These are phyloP conservation scores for Groenewaldozyma sp. DNA, from an alignment of 1,139 yeast genomes.

Conservation along the genomic window DNA sequence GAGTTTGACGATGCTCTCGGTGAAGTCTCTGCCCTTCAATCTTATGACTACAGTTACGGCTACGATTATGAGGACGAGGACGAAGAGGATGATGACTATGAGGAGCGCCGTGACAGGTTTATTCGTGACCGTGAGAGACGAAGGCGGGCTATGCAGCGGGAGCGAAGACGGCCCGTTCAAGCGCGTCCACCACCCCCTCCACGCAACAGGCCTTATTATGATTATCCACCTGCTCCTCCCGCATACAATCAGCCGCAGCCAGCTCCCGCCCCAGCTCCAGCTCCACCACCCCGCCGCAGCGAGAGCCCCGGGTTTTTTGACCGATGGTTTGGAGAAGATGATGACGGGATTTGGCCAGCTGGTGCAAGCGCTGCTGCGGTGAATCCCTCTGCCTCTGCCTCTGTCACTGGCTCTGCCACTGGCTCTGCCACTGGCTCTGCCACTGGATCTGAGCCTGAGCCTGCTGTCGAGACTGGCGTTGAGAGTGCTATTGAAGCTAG, in stretches of 20 bases:
- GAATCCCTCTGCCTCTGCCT: neutral
- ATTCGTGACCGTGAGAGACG: constrained; percentile 5
- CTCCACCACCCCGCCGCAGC: neutral
- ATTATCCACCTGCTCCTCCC: constrained; percentile 5
- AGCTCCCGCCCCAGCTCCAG: neutral
- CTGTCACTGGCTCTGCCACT: neutral
- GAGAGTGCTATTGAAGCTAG: no score
- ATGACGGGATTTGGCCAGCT: neutral
- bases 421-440: neutral
- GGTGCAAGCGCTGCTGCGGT: constrained; percentile 1
- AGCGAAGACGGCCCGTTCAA: neutral
- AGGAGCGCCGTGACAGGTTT: constrained; percentile 1
- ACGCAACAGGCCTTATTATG: neutral
- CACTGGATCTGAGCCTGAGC: neutral
- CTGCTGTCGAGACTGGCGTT: neutral
- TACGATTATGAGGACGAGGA: constrained; percentile 1
- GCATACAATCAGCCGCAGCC: neutral
- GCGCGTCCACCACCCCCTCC: constrained; percentile 1
- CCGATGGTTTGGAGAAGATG: constrained; percentile 2
- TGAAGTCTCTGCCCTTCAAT: neutral
- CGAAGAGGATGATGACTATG: neutral
- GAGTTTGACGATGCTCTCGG: constrained; percentile 1
- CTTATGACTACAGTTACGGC: neutral
- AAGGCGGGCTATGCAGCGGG: constrained; percentile 1
- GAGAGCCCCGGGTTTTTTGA: neutral